These are phyloP conservation scores for Trichoderma sp. DNA, from an alignment of 2,329 filamentous ascomycete species.

Conservation along the genomic window DNA sequence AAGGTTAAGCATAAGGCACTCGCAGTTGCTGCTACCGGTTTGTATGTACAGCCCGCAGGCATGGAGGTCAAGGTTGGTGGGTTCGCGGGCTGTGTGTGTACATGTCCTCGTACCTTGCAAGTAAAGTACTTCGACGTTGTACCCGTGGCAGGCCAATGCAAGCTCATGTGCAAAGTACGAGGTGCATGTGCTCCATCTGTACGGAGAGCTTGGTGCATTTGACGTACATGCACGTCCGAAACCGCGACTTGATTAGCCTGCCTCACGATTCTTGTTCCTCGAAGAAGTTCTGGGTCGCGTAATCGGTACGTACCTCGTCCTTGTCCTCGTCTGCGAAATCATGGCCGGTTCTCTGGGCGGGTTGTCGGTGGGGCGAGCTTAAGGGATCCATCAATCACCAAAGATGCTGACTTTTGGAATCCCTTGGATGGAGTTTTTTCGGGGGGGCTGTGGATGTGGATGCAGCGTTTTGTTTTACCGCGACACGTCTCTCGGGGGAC, in stretches of 20 bases:
- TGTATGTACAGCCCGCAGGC: background rate
- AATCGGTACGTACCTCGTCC: background rate
- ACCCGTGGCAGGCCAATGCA: background rate
- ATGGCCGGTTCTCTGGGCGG: background rate
- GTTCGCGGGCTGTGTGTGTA: background rate
- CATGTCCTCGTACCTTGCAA: background rate
- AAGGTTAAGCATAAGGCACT: background rate
- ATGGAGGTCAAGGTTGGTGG: background rate
- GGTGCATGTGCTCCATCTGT: background rate
- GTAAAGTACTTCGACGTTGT: background rate
- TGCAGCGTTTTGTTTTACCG: background rate
- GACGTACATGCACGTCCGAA: background rate
- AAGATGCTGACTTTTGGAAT: slow-evolving; percentile 5
- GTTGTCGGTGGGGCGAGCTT: background rate
- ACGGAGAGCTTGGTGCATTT: background rate
- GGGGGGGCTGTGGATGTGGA: slow-evolving; percentile 14
- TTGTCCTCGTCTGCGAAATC: background rate
- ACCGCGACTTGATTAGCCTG: background rate
- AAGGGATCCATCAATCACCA: slow-evolving; percentile 12
- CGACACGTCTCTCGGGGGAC: background rate
- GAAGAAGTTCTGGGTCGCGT: background rate
- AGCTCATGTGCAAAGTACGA: background rate
- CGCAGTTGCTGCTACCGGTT: background rate
- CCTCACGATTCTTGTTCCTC: background rate
- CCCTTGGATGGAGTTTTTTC: slow-evolving; percentile 2